Evolutionary conservation across 1,284 basidiomycete genomes (phyloP), one percentile per base, ranked within the genome.

Genomic region (Pseudozyma sp.): DNA sequence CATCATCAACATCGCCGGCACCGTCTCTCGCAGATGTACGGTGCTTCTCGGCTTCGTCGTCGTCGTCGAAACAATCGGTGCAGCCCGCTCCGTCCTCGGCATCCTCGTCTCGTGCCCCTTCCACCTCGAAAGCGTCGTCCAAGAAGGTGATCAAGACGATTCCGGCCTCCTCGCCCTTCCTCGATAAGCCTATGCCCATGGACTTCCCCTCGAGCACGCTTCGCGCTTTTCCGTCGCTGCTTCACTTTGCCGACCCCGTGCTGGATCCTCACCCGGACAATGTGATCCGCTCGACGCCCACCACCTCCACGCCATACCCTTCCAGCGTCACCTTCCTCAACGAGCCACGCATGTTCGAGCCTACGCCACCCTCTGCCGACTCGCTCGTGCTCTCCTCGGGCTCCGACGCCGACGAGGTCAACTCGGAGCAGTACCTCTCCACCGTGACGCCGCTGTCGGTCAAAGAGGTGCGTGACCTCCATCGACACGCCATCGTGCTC

Each of bases 191-290:
- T 24, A 54, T 79, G 55, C 78, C 78, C 49, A 58, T 79, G 48
- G 35, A 66, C 40, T 79, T 79, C 50, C 65, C 73, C 2, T 61
- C 54, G 1, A 48, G 42, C 47, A 77, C 76, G 14, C 70, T 80
- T 10, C 49, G 66, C 35, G 31, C 56, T 39, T 82, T 82, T 63
- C 81, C 81, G 10, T 76, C 73, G 16, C 53, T 82, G 30, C 75
- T 85, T 31, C 63, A 80, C 42, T 68, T 75, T 55, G 81, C 81
- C 55, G 78, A 84, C 49, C 83, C 81, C 17, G 64, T 82, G 47
- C 77, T 85, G 40, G 84, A 85, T 56, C 50, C 80, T 14, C 76
- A 74, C 31, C 80, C 77, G 24, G 54, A 62, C 46, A 77, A 79
- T 46, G 61, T 69, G 17, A 44, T 76, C 54, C 62, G 60, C 52